Conservation (phyloP, 257 asterid species). For the Fraxinus cuspidata region DNA sequence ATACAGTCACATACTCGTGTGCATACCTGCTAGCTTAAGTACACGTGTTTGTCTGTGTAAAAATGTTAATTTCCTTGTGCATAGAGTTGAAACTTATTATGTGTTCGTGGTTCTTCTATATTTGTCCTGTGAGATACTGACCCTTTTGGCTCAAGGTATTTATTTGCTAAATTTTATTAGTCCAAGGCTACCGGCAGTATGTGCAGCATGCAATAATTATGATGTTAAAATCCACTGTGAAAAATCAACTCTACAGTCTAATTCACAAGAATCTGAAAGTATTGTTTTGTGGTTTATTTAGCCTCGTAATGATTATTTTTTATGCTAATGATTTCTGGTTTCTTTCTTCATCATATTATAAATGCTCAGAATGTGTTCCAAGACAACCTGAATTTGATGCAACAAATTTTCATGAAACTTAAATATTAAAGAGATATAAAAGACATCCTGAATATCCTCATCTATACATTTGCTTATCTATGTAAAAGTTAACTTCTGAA, state of each 20-base stretch:
- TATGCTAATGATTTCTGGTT: not conserved
- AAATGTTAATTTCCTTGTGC: not conserved
- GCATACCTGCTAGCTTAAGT: not conserved
- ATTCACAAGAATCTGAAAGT: not conserved
- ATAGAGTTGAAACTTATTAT: not conserved
- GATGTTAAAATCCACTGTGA: not conserved
- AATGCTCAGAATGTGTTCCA: not conserved
- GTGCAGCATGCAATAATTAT: not conserved
- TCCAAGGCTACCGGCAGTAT: not conserved
- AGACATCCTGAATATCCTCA: not conserved
- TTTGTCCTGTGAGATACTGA: not conserved
- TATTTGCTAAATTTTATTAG: not conserved
- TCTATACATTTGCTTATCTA: not conserved
- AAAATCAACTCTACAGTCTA: not conserved
- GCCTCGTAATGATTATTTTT: not conserved
- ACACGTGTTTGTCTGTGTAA: not conserved
- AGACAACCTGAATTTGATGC: not conserved
- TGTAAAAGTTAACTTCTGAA: conserved; percentile 1
- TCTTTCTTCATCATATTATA: not conserved
- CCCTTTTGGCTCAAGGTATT: not conserved
- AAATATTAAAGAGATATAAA: not conserved
- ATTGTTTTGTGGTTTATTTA: not conserved
- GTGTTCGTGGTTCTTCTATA: not conserved
- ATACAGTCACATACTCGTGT: not conserved
- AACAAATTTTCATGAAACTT: not conserved